Conservation (phyloP, 306 rosid genomes). For the Malus sylvestris region DNA sequence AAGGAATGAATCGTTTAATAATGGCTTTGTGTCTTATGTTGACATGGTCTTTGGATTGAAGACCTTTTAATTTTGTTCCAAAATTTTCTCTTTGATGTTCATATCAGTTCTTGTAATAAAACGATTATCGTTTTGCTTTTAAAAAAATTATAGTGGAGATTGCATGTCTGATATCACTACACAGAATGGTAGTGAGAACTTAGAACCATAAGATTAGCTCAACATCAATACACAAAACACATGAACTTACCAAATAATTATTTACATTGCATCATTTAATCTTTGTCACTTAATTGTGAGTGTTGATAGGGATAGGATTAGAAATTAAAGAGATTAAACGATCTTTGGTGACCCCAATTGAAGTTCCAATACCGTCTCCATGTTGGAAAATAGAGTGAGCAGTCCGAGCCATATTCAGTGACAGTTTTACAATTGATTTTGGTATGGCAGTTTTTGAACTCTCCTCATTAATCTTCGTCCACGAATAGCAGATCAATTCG, state of each 20-base stretch:
- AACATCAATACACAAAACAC: too few species aligned
- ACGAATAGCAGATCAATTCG: conserved; percentile 6
- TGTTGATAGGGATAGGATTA: conserved; percentile 13
- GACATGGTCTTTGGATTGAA: too few species aligned
- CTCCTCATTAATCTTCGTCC: conserved; percentile 19
- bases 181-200: too few species aligned
- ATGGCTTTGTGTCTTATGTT: too few species aligned
- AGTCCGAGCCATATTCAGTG: conserved; percentile 23
- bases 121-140: too few species aligned
- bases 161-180: too few species aligned
- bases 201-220: too few species aligned
- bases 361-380: conserved; percentile 28
- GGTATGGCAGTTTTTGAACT: background rate
- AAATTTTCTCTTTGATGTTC: too few species aligned
- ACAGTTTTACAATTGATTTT: conserved; percentile 5
- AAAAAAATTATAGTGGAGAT: too few species aligned
- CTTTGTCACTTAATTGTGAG: background rate
- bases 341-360: conserved; percentile 12
- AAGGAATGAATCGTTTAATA: background rate
- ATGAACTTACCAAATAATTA: background rate
- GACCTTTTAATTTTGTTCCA: too few species aligned
- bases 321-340: conserved; percentile 12
- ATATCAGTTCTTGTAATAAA: too few species aligned
- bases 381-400: conserved; percentile 20
- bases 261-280: too few species aligned